Percentiles rank a stretch among this genome's conserved stretches.
phyloP scores from a whole-genome alignment of 208 protist species.

The Crithidia fasciculata region DNA sequence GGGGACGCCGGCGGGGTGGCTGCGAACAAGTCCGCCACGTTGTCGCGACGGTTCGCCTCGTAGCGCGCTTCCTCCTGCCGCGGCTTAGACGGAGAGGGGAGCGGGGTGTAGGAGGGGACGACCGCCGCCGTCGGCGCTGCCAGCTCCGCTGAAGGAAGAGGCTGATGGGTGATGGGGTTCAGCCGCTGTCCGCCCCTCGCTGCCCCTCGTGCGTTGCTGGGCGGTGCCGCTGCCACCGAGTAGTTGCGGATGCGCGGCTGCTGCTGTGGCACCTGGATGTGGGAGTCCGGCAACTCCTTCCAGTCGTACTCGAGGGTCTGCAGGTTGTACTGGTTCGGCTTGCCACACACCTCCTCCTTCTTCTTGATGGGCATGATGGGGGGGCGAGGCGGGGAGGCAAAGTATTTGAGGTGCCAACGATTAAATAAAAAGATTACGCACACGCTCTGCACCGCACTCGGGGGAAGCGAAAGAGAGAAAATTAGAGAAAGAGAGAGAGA shows the following conservation, averaged over 20 bases:
- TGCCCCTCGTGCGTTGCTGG: neutral
- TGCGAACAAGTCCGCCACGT: constrained; percentile 22
- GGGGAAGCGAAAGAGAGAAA: too few relatives aligned
- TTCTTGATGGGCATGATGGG: constrained; percentile 38
- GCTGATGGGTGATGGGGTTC: constrained; percentile 30
- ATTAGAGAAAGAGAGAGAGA: too few relatives aligned
- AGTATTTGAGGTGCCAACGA: too few relatives aligned
- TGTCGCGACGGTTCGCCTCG: constrained; percentile 11
- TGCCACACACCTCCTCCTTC: constrained; percentile 77
- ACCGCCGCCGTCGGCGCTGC: too few relatives aligned
- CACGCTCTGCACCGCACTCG: too few relatives aligned
- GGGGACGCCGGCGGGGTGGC: neutral
- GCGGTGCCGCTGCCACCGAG: constrained; percentile 1
- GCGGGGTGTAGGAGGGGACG: constrained; percentile 14
- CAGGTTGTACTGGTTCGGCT: constrained; percentile 82
- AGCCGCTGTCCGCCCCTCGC: neutral
- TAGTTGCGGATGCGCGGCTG: constrained; percentile 32
- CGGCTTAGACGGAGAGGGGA: constrained; percentile 23
- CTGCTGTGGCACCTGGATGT: constrained; percentile 34
- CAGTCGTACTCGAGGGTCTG: constrained; percentile 81
- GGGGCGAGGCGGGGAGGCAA: neutral
- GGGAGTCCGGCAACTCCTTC: constrained; percentile 65
- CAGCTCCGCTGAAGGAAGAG: neutral
- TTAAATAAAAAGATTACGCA: too few relatives aligned
- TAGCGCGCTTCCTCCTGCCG: constrained; percentile 22